A percentile compares a stretch with the other conserved stretches of the same genome.
phyloP scores from a whole-genome alignment of 257 asterid species.

The Handroanthus guayacan region DNA sequence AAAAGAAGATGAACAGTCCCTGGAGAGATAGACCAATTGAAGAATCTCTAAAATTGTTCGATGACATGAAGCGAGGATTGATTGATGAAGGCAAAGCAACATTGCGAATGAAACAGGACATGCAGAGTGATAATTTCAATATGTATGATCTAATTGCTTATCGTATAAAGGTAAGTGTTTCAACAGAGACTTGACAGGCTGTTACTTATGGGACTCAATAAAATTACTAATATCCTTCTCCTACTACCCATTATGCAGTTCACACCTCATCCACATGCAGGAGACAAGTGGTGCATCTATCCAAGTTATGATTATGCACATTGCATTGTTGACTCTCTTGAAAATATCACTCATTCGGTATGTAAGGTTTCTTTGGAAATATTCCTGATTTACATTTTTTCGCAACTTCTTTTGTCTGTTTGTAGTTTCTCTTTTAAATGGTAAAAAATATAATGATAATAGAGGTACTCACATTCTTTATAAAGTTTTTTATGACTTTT shows the following conservation, averaged over 20 bases:
- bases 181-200: background rate
- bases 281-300: conserved; percentile 98
- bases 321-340: conserved; percentile 96
- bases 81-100: conserved; percentile 95
- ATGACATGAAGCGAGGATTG: conserved; percentile 86
- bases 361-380: conserved; percentile 34
- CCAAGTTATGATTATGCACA: conserved; percentile 98
- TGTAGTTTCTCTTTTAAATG: background rate
- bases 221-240: conserved; percentile 31
- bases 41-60: conserved; percentile 82
- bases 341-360: conserved; percentile 94
- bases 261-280: conserved; percentile 98
- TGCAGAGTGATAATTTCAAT: conserved; percentile 93
- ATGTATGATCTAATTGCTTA: conserved; percentile 97
- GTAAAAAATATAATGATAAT: background rate
- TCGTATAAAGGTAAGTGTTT: conserved; percentile 79
- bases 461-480: background rate
- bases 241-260: conserved; percentile 60
- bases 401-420: background rate
- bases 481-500: background rate
- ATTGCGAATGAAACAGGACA: conserved; percentile 95
- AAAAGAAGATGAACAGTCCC: conserved; percentile 90
- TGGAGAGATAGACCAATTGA: conserved; percentile 91
- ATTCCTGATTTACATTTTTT: background rate
- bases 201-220: conserved; percentile 17